Percentiles rank a stretch among this genome's conserved stretches.
These are phyloP conservation scores for Candida odintsovae DNA, from an alignment of 805 yeast genomes.

Conservation along the genomic window DNA sequence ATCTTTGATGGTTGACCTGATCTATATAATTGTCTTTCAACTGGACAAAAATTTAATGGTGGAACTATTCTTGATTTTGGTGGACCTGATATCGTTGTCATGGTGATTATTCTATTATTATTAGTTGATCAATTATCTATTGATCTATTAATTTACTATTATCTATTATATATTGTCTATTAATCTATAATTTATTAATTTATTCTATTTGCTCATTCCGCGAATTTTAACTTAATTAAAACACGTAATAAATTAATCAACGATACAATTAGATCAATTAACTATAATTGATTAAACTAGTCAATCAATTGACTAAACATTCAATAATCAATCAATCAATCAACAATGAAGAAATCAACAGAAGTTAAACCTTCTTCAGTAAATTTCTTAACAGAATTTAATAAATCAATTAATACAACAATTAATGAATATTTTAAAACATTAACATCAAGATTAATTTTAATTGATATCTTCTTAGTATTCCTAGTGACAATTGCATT, in stretches of 20 bases:
- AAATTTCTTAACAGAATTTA: conserved; percentile 24
- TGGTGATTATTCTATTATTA: not conserved
- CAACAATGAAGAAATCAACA: not conserved
- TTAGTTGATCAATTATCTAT: too few species aligned
- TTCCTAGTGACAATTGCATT: conserved; percentile 72
- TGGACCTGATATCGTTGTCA: conserved; percentile 28
- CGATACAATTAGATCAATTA: too few species aligned
- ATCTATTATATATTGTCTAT: too few species aligned
- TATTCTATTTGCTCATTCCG: too few species aligned
- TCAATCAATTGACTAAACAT: too few species aligned
- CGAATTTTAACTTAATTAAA: too few species aligned
- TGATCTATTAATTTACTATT: too few species aligned
- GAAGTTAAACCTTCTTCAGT: not conserved
- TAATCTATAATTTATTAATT: too few species aligned
- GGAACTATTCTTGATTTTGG: conserved; percentile 76
- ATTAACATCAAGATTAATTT: conserved; percentile 41
- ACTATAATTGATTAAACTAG: too few species aligned
- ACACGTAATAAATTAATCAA: too few species aligned
- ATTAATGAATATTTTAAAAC: conserved; percentile 28
- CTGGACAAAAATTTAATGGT: conserved; percentile 93
- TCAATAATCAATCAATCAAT: too few species aligned
- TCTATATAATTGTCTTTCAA: conserved; percentile 78
- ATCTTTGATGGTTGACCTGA: conserved; percentile 95
- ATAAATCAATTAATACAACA: conserved; percentile 26
- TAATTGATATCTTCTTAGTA: conserved; percentile 72